phyloP scores from a whole-genome alignment of 2,329 filamentous ascomycete genomes.

The Emergomyces africanus region DNA sequence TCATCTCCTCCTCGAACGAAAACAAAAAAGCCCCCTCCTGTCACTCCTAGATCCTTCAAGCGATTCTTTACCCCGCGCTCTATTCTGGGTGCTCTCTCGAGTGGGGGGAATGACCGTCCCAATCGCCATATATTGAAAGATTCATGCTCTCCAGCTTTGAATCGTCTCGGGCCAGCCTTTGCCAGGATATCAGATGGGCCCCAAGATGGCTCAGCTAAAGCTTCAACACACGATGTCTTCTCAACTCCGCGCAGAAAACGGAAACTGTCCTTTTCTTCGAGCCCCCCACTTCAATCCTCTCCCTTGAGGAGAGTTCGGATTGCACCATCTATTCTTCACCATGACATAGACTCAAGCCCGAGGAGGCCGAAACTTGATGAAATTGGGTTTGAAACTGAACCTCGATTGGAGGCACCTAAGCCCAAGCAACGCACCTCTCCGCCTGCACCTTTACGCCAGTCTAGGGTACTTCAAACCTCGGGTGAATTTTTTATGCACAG shows the following conservation, averaged over 20 bases:
- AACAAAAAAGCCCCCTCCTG: conserved; percentile 33
- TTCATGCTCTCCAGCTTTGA: conserved; percentile 31
- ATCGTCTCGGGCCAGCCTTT: conserved; percentile 31
- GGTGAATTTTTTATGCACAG: conserved; percentile 28
- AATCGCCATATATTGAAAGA: conserved; percentile 33
- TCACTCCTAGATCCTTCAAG: conserved; percentile 39
- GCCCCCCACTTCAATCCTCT: conserved; percentile 38
- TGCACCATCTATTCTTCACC: conserved; percentile 18
- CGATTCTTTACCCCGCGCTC: conserved; percentile 39
- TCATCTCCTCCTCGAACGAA: conserved; percentile 32
- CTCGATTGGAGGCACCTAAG: conserved; percentile 10
- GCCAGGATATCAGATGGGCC: conserved; percentile 24
- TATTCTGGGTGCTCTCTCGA: conserved; percentile 23
- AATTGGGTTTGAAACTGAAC: conserved; percentile 13
- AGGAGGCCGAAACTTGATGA: conserved; percentile 14
- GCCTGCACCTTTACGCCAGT: conserved; percentile 23
- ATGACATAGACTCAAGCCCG: conserved; percentile 13
- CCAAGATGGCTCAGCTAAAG: conserved; percentile 15
- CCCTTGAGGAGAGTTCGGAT: conserved; percentile 32
- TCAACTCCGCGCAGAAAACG: conserved; percentile 33
- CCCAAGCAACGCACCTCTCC: conserved; percentile 8
- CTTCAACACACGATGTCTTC: conserved; percentile 19
- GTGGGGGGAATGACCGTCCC: conserved; percentile 24
- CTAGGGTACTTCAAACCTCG: conserved; percentile 24
- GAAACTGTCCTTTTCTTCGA: conserved; percentile 33